A percentile compares a stretch with the other conserved stretches of the same genome.
phyloP scores from a whole-genome alignment of 2,329 filamentous ascomycete species.

The Diaporthe ampelina region DNA sequence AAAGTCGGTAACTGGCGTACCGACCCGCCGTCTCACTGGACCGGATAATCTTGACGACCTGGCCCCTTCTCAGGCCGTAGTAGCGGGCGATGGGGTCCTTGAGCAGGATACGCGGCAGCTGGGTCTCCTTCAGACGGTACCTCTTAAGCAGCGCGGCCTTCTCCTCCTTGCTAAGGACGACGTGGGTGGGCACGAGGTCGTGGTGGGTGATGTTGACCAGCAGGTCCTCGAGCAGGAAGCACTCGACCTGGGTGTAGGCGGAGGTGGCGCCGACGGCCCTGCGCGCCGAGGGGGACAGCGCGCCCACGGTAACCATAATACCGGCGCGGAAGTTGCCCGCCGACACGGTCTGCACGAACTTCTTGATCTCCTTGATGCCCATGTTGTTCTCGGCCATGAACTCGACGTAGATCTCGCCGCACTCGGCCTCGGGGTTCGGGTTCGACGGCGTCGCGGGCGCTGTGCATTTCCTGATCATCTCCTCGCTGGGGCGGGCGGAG shows the following conservation, averaged over 20 bases:
- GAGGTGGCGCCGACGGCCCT: slow-evolving; percentile 86
- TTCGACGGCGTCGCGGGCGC: slow-evolving; percentile 77
- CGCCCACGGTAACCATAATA: slow-evolving; percentile 87
- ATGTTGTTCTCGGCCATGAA: slow-evolving; percentile 85
- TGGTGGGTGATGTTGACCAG: slow-evolving; percentile 99
- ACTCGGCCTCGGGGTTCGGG: slow-evolving; percentile 78
- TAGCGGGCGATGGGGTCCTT: slow-evolving; percentile 95
- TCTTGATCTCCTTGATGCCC: slow-evolving; percentile 92
- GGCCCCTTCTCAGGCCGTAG: slow-evolving; percentile 87
- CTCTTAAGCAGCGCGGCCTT: slow-evolving; percentile 87
- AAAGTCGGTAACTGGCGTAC: slow-evolving; percentile 92
- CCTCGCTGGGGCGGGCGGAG: slow-evolving; percentile 84
- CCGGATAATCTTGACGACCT: slow-evolving; percentile 98
- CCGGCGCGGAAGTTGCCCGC: slow-evolving; percentile 88
- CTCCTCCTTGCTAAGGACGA: slow-evolving; percentile 90
- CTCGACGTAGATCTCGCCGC: slow-evolving; percentile 93
- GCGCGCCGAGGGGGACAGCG: slow-evolving; percentile 88
- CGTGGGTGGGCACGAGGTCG: slow-evolving; percentile 94
- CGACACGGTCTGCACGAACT: slow-evolving; percentile 86
- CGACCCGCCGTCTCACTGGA: slow-evolving; percentile 95
- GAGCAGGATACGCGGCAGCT: slow-evolving; percentile 91
- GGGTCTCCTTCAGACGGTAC: slow-evolving; percentile 97
- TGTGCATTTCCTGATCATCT: slow-evolving; percentile 89
- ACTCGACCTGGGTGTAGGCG: slow-evolving; percentile 86
- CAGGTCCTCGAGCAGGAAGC: slow-evolving; percentile 95